phyloP scores from a whole-genome alignment of 768 basidiomycete species.

The Mycena albidolilacea region DNA sequence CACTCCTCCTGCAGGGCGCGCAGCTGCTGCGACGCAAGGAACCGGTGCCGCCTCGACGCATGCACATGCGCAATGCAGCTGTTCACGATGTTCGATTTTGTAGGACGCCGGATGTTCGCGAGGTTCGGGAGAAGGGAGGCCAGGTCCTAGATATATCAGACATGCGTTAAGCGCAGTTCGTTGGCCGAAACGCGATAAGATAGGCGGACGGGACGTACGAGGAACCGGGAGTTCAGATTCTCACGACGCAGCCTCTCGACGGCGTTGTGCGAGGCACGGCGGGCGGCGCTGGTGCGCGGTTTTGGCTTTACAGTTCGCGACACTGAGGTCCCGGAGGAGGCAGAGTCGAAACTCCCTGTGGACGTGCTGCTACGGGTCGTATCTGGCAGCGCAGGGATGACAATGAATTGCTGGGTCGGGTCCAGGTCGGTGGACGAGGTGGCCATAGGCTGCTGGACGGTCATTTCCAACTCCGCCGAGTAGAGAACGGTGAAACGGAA shows the following conservation, averaged over 20 bases:
- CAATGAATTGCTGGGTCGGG: background rate
- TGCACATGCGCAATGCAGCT: slow-evolving; percentile 80
- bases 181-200: background rate
- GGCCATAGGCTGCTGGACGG: background rate
- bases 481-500: background rate
- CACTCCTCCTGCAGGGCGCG: slow-evolving; percentile 72
- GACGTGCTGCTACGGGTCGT: background rate
- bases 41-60: slow-evolving; percentile 73
- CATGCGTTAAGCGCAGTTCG: background rate
- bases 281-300: slow-evolving; percentile 76
- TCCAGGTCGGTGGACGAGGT: background rate
- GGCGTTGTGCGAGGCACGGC: slow-evolving; percentile 86
- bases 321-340: background rate
- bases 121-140: slow-evolving; percentile 83
- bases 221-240: slow-evolving; percentile 80
- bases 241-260: slow-evolving; percentile 84
- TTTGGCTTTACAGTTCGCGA: slow-evolving; percentile 13
- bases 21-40: slow-evolving; percentile 75
- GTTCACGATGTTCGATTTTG: slow-evolving; percentile 87
- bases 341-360: background rate
- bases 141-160: slow-evolving; percentile 64
- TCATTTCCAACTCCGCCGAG: background rate
- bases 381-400: slow-evolving; percentile 1
- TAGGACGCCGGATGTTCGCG: slow-evolving; percentile 78
- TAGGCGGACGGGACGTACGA: slow-evolving; percentile 59